phyloP scores from a whole-genome alignment of 768 basidiomycete genomes.

The Boletus rubropictus region DNA sequence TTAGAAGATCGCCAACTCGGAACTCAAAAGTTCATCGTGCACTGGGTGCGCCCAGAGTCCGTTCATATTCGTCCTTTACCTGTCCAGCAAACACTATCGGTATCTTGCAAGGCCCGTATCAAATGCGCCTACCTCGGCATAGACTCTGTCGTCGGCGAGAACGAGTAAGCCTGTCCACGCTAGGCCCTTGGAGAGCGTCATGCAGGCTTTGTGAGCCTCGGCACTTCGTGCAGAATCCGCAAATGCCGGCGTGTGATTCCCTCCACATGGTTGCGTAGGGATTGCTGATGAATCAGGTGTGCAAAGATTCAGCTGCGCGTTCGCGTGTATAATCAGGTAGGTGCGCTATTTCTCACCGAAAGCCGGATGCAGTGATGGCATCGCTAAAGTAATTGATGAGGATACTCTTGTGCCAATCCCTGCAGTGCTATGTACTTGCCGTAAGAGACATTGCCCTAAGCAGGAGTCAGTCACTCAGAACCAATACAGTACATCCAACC shows the following conservation, averaged over 20 bases:
- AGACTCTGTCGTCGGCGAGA: constrained; percentile 54
- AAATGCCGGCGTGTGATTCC: constrained; percentile 74
- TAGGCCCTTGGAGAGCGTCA: constrained; percentile 54
- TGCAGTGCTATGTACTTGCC: constrained; percentile 36
- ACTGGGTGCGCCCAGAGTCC: constrained; percentile 2
- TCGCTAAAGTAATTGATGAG: constrained; percentile 33
- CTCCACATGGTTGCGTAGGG: constrained; percentile 62
- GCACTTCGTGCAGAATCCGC: constrained; percentile 50
- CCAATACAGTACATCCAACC: neutral
- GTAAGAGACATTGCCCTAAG: constrained; percentile 70
- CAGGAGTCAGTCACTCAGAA: constrained; percentile 4
- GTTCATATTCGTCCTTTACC: constrained; percentile 24
- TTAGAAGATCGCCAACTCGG: neutral
- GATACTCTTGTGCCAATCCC: constrained; percentile 5
- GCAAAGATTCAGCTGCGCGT: constrained; percentile 23
- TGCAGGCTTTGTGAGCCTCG: constrained; percentile 58
- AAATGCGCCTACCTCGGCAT: constrained; percentile 37
- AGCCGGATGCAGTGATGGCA: constrained; percentile 61
- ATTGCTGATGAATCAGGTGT: constrained; percentile 45
- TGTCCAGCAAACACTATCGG: constrained; percentile 4
- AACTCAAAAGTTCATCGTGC: constrained; percentile 2
- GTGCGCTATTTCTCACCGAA: constrained; percentile 40
- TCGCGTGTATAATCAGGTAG: neutral
- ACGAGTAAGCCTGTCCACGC: constrained; percentile 58
- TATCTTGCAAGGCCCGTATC: neutral